Base-by-base conservation (phyloP, 371 early-diverging fungal species). In the Fennellomyces sp. region DNA sequence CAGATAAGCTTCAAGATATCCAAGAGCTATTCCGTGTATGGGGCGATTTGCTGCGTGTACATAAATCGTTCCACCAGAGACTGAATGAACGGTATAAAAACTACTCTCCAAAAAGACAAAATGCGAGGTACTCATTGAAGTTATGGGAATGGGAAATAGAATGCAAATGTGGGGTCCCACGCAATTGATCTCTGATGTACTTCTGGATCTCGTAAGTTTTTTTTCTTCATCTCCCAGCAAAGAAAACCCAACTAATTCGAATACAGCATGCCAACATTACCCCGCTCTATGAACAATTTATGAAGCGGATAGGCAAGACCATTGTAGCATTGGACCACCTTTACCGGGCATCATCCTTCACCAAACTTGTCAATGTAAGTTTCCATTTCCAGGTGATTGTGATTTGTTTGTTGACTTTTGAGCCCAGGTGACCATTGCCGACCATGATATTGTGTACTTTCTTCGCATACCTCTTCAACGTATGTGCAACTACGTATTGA, bases 111-210 rank as follows among this genome's bases (percentile, higher is more conserved):
- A 38, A 56, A 68, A n/a, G n/a, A n/a, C n/a, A n/a, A n/a, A n/a
- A n/a, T n/a, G n/a, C n/a, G n/a, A n/a, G n/a, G n/a, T n/a, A n/a
- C n/a, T n/a, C n/a, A n/a, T n/a, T n/a, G n/a, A n/a, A n/a, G n/a
- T n/a, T n/a, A n/a, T n/a, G n/a, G n/a, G n/a, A n/a, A n/a, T n/a
- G n/a, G n/a, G n/a, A n/a, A n/a, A n/a, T 23, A 45, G 73, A 54
- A 28, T 68, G 33, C 42, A 54, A 29, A 50, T 74, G 8, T 74
- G 75, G 75, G 75, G 75, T 10, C 75, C 75, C 25, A 74, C 75
- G 28, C 75, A 74, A 49, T 28, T 74, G 17, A 39, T 74, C 29
- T 68, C 75, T 15, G 75, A 74, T 57, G 17, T 74, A 15, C 66
- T 74, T 53, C 29, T 29, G 30, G 28, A 41, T 31, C 52, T 73